Conservation (phyloP, 768 basidiomycete genomes). For the Dioszegia hungarica region DNA sequence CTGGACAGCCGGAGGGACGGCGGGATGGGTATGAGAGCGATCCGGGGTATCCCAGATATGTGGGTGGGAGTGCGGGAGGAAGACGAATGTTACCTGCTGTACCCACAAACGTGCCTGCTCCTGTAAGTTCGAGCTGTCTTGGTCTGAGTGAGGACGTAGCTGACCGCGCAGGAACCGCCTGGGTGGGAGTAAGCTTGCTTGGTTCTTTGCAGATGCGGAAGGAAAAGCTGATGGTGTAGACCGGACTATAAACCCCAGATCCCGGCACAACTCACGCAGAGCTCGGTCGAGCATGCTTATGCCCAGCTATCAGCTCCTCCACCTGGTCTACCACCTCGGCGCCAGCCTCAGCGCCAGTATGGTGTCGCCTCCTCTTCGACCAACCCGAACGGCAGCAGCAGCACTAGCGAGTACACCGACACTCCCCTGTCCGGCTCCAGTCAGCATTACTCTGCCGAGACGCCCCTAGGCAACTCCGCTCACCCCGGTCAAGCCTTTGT, state of each 20-base stretch:
- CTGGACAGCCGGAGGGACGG: not conserved
- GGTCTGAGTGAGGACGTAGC: not conserved
- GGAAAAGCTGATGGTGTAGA: slow-evolving; percentile 11
- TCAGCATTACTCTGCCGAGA: not conserved
- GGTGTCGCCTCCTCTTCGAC: not conserved
- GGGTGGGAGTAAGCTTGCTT: slow-evolving; percentile 37
- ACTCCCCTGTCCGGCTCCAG: not conserved
- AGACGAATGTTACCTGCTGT: slow-evolving; percentile 7
- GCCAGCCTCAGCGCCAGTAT: slow-evolving; percentile 6
- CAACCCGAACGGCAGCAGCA: not conserved
- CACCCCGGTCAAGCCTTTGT: not conserved
- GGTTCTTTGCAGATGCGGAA: not conserved
- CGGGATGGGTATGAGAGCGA: slow-evolving; percentile 7
- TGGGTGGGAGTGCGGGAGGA: slow-evolving; percentile 1
- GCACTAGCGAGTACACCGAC: not conserved
- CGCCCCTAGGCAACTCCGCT: not conserved
- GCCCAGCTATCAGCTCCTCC: slow-evolving; percentile 36
- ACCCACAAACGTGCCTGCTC: slow-evolving; percentile 13
- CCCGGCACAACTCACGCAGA: slow-evolving; percentile 26
- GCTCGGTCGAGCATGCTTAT: slow-evolving; percentile 37
- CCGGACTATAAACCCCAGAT: slow-evolving; percentile 45
- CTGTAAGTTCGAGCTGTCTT: slow-evolving; percentile 6
- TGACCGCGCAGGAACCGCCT: slow-evolving; percentile 28
- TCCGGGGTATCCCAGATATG: slow-evolving; percentile 8
- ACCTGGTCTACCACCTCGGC: slow-evolving; percentile 33